Base-by-base conservation (phyloP, 2,329 filamentous ascomycete species). In the Cercospora brassicicola region DNA sequence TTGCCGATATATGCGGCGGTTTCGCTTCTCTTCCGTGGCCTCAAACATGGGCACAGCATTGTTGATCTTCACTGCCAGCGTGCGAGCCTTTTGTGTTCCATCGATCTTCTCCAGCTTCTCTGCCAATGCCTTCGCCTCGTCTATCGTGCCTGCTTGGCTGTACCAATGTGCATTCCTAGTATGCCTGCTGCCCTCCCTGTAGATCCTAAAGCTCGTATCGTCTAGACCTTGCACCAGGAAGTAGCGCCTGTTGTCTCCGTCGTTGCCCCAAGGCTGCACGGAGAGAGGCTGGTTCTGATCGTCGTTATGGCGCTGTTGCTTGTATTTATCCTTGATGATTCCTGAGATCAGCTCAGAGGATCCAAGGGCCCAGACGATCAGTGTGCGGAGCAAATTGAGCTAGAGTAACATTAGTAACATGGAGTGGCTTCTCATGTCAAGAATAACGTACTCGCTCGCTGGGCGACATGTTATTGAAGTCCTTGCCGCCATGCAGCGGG, bases 21-120 rank as follows among this genome's bases (percentile, higher is more conserved):
- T 93, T 65, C 95, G 92, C 86, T 97, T 98, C 91, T 96, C 93
- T 81, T 98, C 94, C 4, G 93, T 94, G 39, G 91, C 92, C 79
- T 98, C 94, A 74, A 99, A 97, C 36, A 93, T 89, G 36, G 94
- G 92, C 36, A 98, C 87, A 10, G 93, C 94, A 62, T 88, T 86
- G 39, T 85, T 80, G 75, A 99, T 96, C 78, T 89, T 91, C 73
- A 90, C 88, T 68, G 91, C 89, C 36, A 98, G 84, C 67, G 89
- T 88, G 75, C 88, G 91, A 0, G 94, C 92, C 77, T 92, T 91
- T 61, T 91, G 92, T 0, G 91, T 91, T 62, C 91, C 91, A 74
- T 98, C 94, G 42, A 88, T 86, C 2, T 85, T 87, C 62, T 89
- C 87, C 9, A 99, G 86, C 78, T 91, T 96, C 60, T 91, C 88